Evolutionary conservation across 164 flowering plant genomes (phyloP), one percentile per base, ranked within the genome.

Genomic region (Sedum album): DNA sequence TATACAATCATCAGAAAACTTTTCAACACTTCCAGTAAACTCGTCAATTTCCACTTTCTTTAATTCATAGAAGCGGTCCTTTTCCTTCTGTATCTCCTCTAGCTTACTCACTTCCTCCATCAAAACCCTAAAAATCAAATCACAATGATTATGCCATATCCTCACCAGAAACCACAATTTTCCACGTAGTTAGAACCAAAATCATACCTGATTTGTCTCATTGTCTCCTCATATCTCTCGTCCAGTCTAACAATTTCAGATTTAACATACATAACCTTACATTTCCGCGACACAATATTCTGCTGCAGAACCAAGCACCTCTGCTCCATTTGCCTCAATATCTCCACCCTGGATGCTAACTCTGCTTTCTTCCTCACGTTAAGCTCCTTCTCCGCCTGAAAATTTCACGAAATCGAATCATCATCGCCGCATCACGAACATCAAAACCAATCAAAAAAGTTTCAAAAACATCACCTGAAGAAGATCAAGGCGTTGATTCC

Each of bases 371-470:
- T 84, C 73, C 25, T 77, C n/a, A 46, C 71, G 64, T 87, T 88
- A 39, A 80, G 65, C 20, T 81, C 82, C 71, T 77, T 83, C 78
- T 87, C 92, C 1, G 82, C 84, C 89, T 87, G 75, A 39, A 26
- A 68, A 68, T 28, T 68, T 14, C 25, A 4, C 18, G 31, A 17
- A 21, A 30, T 20, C 1, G 28, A 49, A n/a, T 68, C n/a, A n/a
- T n/a, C n/a, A n/a, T n/a, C n/a, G n/a, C n/a, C n/a, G n/a, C n/a
- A n/a, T n/a, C n/a, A n/a, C n/a, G n/a, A n/a, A n/a, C n/a, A n/a
- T n/a, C n/a, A n/a, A n/a, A n/a, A n/a, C n/a, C n/a, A n/a, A n/a
- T n/a, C n/a, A 35, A 35, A 35, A 3, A 35, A 3, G 38, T 35
- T 14, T 5, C 33, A 10, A 51, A 51, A 51, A 21, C 6, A 21